phyloP scores from a whole-genome alignment of 163 green algal species.

The Scenedesmus sp. region DNA sequence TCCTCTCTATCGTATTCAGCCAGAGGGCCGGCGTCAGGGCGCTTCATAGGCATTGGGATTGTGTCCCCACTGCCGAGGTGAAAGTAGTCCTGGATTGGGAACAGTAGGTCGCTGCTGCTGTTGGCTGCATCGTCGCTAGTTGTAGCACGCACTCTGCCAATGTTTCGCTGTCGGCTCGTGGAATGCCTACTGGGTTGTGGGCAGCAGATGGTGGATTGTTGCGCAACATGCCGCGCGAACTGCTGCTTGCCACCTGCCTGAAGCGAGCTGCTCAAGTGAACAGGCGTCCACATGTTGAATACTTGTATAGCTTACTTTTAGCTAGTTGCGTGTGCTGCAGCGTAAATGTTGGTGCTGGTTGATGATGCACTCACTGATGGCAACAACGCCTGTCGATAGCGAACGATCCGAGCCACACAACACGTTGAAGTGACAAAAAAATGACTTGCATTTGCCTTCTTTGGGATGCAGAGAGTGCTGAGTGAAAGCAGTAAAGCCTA shows the following conservation, averaged over 20 bases:
- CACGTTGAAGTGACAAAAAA: neutral
- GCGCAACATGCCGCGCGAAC: neutral
- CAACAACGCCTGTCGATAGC: neutral
- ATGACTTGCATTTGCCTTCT: no score
- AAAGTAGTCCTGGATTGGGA: conserved; percentile 9
- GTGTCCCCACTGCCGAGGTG: conserved; percentile 44
- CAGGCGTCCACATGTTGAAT: neutral
- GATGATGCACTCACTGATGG: neutral
- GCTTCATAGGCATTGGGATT: conserved; percentile 11
- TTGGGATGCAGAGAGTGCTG: neutral
- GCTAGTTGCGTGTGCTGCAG: neutral
- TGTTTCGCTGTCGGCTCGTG: neutral
- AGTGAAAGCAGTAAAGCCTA: neutral
- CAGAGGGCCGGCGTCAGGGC: conserved; percentile 21
- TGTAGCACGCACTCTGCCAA: neutral
- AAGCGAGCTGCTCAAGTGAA: neutral
- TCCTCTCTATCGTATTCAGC: conserved; percentile 26
- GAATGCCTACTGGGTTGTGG: neutral
- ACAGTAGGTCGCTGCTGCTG: conserved; percentile 16
- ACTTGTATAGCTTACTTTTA: neutral
- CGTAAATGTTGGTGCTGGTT: neutral
- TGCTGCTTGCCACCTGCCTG: neutral
- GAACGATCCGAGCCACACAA: neutral
- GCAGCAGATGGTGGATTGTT: neutral
- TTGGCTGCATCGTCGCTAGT: conserved; percentile 8